phyloP scores from a whole-genome alignment of 495 filamentous ascomycete genomes.

The Penicillium cataractarum region DNA sequence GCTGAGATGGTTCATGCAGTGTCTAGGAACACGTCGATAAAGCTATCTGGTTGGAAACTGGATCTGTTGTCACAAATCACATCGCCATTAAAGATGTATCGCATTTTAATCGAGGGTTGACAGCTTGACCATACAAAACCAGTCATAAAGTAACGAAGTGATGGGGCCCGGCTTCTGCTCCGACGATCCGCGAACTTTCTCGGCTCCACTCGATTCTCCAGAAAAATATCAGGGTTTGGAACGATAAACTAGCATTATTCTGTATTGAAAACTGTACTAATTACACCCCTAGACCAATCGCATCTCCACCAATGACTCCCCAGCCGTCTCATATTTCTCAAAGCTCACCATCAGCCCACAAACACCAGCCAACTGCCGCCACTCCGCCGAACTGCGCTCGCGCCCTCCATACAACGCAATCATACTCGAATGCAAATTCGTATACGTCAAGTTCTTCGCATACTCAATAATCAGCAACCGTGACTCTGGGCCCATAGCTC shows the following conservation, averaged over 20 bases:
- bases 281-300: background rate
- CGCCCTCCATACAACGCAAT: slow-evolving; percentile 40
- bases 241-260: background rate
- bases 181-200: background rate
- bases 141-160: background rate
- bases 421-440: slow-evolving; percentile 42
- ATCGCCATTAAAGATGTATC: background rate
- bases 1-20: background rate
- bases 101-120: background rate
- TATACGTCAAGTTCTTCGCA: slow-evolving; percentile 38
- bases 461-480: slow-evolving; percentile 50
- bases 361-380: slow-evolving; percentile 37
- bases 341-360: slow-evolving; percentile 39
- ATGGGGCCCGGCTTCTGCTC: background rate
- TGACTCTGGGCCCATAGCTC: slow-evolving; percentile 51
- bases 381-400: slow-evolving; percentile 38
- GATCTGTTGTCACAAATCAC: background rate
- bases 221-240: no score
- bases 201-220: background rate
- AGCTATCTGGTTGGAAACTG: background rate
- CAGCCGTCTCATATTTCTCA: slow-evolving; percentile 37
- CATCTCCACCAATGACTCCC: slow-evolving; percentile 46
- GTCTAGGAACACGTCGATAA: slow-evolving; percentile 5
- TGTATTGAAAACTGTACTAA: no score
- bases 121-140: no score